Base-by-base conservation (phyloP, 805 yeast species). In the Lipomyces starkeyi region DNA sequence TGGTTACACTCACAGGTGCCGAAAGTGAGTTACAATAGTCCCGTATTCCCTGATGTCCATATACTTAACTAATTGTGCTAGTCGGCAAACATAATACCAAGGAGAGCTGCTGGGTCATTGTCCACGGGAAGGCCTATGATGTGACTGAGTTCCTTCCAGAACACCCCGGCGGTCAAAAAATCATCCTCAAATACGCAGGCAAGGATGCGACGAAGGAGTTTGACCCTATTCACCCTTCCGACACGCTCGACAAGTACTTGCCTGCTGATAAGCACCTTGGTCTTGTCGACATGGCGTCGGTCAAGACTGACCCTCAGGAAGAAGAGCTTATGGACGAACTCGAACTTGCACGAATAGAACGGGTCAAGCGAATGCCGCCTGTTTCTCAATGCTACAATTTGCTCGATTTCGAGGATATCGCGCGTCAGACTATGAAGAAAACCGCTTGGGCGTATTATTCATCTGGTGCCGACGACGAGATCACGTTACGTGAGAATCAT, bases 401-500 rank as follows among this genome's bases (percentile, higher is more conserved):
- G 68, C 88, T 87, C 74, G 98, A 94, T 78, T 93, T 94, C 76
- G 98, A 94, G 78, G 85, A 86, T 73, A 86, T 94, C 58, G 98
- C 98, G 2, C 84, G 91, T 61, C 85, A 88, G 68, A 89, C 91
- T 43, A 82, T 94, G 83, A 85, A 91, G 37, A 87, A 86, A 64
- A 85, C 86, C 40, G 98, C 95, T 0, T 91, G 98, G 96, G 95
- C 95, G 14, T 94, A 94, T 79, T 94, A 93, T 77, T 89, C 96
- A 3, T 87, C 93, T 47, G 98, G 94, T 9, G 85, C 97, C 20
- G 98, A 94, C 78, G 98, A 94, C 78, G 98, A 94, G 80, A 86
- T 94, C 73, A 85, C 97, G 1, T 77, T 91, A 75, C 85, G 98
- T 73, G 97, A 93, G 76, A 94, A 94, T 80, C 98, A 93, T 78